phyloP scores from a whole-genome alignment of 139 green algal species.

The Micromonas commoda region DNA sequence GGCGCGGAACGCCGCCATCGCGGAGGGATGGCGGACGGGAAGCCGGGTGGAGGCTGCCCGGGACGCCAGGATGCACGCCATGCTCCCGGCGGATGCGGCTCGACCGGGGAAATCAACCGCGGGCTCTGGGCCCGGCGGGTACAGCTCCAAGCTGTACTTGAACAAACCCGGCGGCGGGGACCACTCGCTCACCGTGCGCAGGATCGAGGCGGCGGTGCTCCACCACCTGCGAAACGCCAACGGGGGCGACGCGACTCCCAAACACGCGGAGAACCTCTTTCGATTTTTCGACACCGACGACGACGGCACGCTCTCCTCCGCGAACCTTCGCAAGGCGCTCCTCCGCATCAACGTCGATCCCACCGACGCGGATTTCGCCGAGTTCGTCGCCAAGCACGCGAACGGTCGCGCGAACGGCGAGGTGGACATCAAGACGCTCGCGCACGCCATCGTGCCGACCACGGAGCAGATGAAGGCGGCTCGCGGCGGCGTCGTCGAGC shows the following conservation, averaged over 20 bases:
- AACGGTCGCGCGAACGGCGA: neutral
- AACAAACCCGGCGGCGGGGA: neutral
- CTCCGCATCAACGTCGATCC: neutral
- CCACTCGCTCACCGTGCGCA: neutral
- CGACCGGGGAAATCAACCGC: neutral
- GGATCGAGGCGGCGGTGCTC: neutral
- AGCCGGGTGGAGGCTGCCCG: no score
- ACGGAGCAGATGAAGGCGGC: neutral
- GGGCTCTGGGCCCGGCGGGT: no score
- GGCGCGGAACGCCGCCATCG: no score
- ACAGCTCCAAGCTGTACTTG: neutral
- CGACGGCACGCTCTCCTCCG: neutral
- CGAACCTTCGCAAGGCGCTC: neutral
- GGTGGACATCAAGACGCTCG: neutral
- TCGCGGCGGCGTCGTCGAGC: neutral
- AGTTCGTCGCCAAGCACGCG: neutral
- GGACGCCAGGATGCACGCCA: neutral
- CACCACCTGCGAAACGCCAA: neutral
- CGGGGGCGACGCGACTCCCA: neutral
- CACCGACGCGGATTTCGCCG: neutral
- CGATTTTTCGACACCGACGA: neutral
- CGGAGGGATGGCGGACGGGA: no score
- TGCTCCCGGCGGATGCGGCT: neutral
- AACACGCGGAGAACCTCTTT: neutral
- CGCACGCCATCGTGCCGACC: neutral